Percentiles rank a stretch among this genome's conserved stretches.
These are phyloP conservation scores for Dothiorella sarmentorum DNA, from an alignment of 2,329 filamentous ascomycete genomes.

Conservation along the genomic window DNA sequence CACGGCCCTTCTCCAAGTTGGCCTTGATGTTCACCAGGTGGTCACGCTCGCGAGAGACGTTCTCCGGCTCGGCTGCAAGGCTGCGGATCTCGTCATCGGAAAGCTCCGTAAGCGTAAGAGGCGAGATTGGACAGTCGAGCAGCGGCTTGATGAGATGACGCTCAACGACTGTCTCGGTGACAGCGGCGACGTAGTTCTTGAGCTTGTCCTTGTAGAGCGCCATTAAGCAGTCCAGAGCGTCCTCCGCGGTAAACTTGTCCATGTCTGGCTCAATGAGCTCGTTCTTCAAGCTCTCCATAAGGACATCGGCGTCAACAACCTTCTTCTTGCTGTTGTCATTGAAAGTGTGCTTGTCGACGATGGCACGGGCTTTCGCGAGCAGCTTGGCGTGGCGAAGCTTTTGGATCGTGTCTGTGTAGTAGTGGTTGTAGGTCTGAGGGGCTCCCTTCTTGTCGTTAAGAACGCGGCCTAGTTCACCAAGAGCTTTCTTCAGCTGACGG, in stretches of 20 bases:
- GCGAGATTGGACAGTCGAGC: constrained; percentile 29
- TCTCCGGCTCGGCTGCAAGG: constrained; percentile 35
- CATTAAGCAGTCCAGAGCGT: constrained; percentile 34
- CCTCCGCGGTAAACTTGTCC: constrained; percentile 32
- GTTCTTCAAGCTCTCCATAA: constrained; percentile 9
- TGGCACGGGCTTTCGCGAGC: constrained; percentile 25
- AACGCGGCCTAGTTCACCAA: constrained; percentile 44
- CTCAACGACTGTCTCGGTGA: constrained; percentile 40
- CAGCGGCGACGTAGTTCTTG: constrained; percentile 34
- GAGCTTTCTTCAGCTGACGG: constrained; percentile 34
- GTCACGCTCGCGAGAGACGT: constrained; percentile 27
- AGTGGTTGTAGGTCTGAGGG: constrained; percentile 54
- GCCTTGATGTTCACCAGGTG: constrained; percentile 28
- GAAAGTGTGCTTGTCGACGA: not conserved
- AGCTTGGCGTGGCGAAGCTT: constrained; percentile 30
- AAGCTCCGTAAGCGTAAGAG: constrained; percentile 29
- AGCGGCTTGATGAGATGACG: constrained; percentile 35
- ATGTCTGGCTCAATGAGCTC: constrained; percentile 28
- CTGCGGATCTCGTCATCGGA: constrained; percentile 33
- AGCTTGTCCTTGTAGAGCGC: constrained; percentile 41
- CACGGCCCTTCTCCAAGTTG: constrained; percentile 36
- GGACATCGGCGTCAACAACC: not conserved
- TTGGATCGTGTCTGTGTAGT: constrained; percentile 36
- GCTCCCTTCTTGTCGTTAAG: constrained; percentile 47
- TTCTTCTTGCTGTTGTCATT: not conserved